Conservation (phyloP, 2,329 filamentous ascomycete species). For the Neofusicoccum parvum region DNA sequence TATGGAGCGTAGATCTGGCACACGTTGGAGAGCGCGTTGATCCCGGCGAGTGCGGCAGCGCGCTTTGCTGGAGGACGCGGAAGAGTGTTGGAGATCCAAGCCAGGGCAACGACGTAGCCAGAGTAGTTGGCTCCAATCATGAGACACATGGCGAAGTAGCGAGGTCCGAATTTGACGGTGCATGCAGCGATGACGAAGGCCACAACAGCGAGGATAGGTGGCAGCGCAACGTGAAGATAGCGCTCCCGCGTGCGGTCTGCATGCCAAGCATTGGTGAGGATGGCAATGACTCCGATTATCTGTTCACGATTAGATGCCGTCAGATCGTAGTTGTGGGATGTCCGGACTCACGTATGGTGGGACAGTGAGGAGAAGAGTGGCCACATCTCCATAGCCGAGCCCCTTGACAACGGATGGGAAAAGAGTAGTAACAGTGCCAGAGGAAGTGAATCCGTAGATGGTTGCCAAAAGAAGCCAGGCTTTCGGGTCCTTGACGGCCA, state of each 20-base stretch:
- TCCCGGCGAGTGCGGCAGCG: constrained; percentile 57
- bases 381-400: constrained; percentile 36
- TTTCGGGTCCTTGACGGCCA: constrained; percentile 36
- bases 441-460: constrained; percentile 39
- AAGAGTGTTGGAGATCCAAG: constrained; percentile 55
- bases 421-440: constrained; percentile 36
- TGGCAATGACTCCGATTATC: constrained; percentile 41
- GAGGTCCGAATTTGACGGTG: constrained; percentile 50
- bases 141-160: constrained; percentile 59
- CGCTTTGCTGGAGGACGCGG: constrained; percentile 58
- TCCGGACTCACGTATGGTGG: constrained; percentile 28
- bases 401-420: constrained; percentile 31
- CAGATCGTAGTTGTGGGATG: neutral
- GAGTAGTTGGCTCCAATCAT: constrained; percentile 36
- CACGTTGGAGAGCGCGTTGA: constrained; percentile 56
- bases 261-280: constrained; percentile 40
- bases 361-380: constrained; percentile 35
- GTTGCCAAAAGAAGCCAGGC: constrained; percentile 39
- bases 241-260: constrained; percentile 45
- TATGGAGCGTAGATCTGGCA: constrained; percentile 10
- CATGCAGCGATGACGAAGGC: constrained; percentile 35
- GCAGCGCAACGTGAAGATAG: constrained; percentile 41
- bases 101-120: constrained; percentile 60
- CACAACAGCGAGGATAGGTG: constrained; percentile 31
- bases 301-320: constrained; percentile 26